Percentiles rank a stretch among this genome's conserved stretches.
These are phyloP conservation scores for Porcisia deanei DNA, from an alignment of 208 protist genomes.

Conservation along the genomic window DNA sequence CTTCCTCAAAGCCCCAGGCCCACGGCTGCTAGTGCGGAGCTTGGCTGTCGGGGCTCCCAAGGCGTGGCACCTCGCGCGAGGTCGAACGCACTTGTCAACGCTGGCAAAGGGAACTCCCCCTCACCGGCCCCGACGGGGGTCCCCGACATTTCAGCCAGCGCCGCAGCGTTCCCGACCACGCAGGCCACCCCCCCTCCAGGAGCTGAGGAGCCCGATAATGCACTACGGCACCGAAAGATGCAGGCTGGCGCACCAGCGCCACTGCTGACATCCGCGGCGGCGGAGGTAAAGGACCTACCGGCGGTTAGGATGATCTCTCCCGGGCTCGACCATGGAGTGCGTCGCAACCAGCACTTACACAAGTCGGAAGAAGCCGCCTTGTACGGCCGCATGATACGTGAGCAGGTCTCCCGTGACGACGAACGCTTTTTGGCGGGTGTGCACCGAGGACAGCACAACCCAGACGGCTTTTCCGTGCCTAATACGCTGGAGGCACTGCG, in stretches of 20 bases:
- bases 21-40: constrained; percentile 8
- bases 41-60: not conserved
- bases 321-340: constrained; percentile 5
- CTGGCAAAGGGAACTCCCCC: not conserved
- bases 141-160: constrained; percentile 15
- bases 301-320: constrained; percentile 16
- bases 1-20: constrained; percentile 7
- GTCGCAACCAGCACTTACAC: constrained; percentile 20
- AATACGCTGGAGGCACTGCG: constrained; percentile 78
- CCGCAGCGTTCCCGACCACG: not conserved
- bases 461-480: constrained; percentile 36
- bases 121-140: constrained; percentile 11
- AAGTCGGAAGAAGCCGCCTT: constrained; percentile 18
- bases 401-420: constrained; percentile 28
- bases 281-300: constrained; percentile 21
- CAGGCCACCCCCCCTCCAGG: not conserved
- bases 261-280: not conserved
- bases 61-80: constrained; percentile 10
- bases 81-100: not conserved
- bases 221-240: constrained; percentile 16
- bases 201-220: constrained; percentile 20
- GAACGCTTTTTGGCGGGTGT: constrained; percentile 24
- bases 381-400: constrained; percentile 41
- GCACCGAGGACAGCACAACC: constrained; percentile 14
- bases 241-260: constrained; percentile 5